Evolutionary conservation across 1,284 basidiomycete genomes (phyloP).

Genomic region (Bondarzewia mesenterica): DNA sequence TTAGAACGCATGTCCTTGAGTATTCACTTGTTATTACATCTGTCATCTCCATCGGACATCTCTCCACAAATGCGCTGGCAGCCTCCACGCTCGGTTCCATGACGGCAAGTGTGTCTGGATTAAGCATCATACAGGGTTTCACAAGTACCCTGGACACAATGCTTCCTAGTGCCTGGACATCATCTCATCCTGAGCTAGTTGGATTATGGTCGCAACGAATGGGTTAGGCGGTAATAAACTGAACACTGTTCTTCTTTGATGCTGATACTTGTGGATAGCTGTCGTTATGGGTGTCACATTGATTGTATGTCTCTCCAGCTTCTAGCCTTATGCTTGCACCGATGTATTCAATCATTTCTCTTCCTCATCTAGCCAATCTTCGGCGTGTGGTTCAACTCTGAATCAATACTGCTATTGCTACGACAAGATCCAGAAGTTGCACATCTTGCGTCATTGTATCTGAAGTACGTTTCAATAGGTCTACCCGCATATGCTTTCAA

Average conservation of each 20-base stretch:
- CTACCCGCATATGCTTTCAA: constrained; percentile 87
- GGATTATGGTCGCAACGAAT: constrained; percentile 90
- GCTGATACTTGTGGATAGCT: constrained; percentile 28
- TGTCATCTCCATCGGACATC: constrained; percentile 80
- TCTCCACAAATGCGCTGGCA: constrained; percentile 77
- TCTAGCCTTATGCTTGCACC: not conserved
- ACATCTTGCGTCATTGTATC: constrained; percentile 65
- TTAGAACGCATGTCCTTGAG: constrained; percentile 67
- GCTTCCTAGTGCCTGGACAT: constrained; percentile 88
- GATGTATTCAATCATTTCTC: not conserved
- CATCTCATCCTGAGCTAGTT: constrained; percentile 72
- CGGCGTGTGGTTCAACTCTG: constrained; percentile 76
- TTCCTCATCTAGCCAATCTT: constrained; percentile 48
- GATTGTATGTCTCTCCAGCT: constrained; percentile 34
- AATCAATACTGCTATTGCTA: constrained; percentile 68
- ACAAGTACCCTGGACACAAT: constrained; percentile 83
- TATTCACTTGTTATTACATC: constrained; percentile 69
- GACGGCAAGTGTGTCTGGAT: constrained; percentile 71
- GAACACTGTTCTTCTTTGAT: not conserved
- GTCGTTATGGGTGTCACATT: constrained; percentile 57
- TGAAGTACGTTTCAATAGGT: constrained; percentile 73
- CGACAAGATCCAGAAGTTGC: constrained; percentile 88
- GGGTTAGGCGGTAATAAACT: constrained; percentile 31
- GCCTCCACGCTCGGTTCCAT: constrained; percentile 83
- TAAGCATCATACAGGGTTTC: constrained; percentile 80